phyloP scores from a whole-genome alignment of 306 rosid genomes.

The Spatholobus suberectus region DNA sequence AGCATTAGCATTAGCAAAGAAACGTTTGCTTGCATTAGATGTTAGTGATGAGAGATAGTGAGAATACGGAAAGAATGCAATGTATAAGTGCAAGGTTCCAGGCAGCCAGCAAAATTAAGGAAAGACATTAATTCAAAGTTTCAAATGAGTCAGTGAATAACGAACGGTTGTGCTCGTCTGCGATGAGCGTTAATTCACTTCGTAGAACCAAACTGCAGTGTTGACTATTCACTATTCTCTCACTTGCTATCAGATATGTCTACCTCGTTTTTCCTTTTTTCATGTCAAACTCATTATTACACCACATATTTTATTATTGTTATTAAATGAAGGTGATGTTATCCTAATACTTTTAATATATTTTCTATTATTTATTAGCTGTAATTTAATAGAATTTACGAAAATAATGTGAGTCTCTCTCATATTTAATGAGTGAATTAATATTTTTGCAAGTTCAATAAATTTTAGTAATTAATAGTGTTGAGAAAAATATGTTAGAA shows the following conservation, averaged over 20 bases:
- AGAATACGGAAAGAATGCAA: neutral
- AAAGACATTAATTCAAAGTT: neutral
- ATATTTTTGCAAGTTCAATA: no score
- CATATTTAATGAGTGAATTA: neutral
- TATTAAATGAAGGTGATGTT: neutral
- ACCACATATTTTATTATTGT: neutral
- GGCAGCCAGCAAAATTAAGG: neutral
- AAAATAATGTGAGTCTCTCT: neutral
- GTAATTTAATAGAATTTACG: neutral
- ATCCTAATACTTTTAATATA: no score
- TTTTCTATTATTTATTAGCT: neutral
- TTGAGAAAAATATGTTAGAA: neutral
- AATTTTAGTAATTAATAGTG: no score
- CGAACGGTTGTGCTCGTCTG: neutral
- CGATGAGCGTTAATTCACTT: neutral
- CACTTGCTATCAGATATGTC: neutral
- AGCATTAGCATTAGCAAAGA: neutral
- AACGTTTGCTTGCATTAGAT: neutral
- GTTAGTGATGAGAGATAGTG: neutral
- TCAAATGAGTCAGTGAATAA: neutral
- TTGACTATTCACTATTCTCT: neutral
- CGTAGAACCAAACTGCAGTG: neutral
- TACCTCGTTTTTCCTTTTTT: neutral
- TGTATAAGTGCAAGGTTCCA: neutral
- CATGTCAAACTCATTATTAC: neutral